Conservation (phyloP, 345 rosid species). For the Populus simonii region DNA sequence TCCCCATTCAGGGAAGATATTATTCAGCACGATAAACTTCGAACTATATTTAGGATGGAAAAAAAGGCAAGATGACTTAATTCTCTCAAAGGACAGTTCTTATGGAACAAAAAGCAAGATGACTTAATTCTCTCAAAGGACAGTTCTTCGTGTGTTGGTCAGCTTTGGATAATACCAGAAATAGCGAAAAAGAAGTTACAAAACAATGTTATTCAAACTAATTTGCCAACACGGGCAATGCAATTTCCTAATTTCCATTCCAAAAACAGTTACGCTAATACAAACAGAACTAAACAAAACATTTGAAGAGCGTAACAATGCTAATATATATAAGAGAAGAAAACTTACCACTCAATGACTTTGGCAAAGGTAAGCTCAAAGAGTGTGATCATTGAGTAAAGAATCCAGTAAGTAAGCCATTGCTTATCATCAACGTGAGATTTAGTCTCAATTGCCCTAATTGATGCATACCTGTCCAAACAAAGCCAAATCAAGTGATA, state of each 20-base stretch:
- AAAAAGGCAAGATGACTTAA: neutral
- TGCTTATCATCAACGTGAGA: conserved; percentile 83
- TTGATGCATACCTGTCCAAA: conserved; percentile 67
- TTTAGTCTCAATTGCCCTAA: conserved; percentile 81
- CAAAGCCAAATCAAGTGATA: conserved; percentile 10
- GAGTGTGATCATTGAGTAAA: conserved; percentile 81
- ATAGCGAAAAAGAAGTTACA: neutral
- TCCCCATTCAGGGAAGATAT: neutral
- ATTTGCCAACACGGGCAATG: neutral
- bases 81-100: neutral
- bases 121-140: neutral
- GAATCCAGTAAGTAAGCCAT: conserved; percentile 96
- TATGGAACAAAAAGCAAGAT: neutral
- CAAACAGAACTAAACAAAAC: neutral
- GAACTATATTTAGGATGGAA: neutral
- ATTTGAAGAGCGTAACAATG: too few relatives aligned
- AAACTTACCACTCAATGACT: conserved; percentile 76
- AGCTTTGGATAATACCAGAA: neutral
- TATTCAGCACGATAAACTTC: neutral
- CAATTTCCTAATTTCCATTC: neutral
- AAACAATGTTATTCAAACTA: neutral
- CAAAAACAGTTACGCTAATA: neutral
- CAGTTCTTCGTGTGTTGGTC: neutral
- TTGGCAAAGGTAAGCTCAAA: conserved; percentile 87
- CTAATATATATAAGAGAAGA: neutral